Conservation (phyloP, 73 alveolate species). For the Stentor coeruleus region DNA sequence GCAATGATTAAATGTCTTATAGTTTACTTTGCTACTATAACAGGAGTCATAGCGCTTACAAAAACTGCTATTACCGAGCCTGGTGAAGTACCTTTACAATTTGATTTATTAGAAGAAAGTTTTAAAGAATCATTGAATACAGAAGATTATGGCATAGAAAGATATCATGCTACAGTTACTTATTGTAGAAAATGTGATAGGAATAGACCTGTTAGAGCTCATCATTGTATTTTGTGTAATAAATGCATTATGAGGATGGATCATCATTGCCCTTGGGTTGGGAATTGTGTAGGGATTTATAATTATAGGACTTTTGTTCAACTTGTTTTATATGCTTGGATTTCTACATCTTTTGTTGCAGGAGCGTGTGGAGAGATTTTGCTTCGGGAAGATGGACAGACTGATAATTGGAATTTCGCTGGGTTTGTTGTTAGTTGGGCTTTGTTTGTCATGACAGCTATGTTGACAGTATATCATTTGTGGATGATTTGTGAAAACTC, state of each 20-base stretch:
- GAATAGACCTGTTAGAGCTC: constrained; percentile 66
- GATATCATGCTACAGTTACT: background rate
- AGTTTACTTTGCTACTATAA: background rate
- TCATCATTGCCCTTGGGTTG: constrained; percentile 82
- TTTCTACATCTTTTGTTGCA: background rate
- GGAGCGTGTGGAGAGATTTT: background rate
- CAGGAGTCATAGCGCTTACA: background rate
- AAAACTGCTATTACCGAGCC: background rate
- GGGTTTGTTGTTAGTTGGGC: background rate
- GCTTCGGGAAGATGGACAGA: background rate
- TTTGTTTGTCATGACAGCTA: background rate
- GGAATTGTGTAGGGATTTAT: constrained; percentile 68
- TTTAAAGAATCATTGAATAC: background rate
- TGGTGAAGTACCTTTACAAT: background rate
- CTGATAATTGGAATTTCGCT: background rate
- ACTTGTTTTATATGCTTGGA: background rate
- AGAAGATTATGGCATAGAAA: background rate
- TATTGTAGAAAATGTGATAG: constrained; percentile 33
- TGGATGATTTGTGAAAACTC: background rate
- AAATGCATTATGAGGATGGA: constrained; percentile 77
- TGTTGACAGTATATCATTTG: background rate
- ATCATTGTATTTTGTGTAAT: constrained; percentile 69
- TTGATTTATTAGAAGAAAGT: background rate
- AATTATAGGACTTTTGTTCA: constrained; percentile 63
- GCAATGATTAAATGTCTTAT: background rate